Conservation (phyloP, 164 flowering plant genomes). For the Protea cynaroides region DNA sequence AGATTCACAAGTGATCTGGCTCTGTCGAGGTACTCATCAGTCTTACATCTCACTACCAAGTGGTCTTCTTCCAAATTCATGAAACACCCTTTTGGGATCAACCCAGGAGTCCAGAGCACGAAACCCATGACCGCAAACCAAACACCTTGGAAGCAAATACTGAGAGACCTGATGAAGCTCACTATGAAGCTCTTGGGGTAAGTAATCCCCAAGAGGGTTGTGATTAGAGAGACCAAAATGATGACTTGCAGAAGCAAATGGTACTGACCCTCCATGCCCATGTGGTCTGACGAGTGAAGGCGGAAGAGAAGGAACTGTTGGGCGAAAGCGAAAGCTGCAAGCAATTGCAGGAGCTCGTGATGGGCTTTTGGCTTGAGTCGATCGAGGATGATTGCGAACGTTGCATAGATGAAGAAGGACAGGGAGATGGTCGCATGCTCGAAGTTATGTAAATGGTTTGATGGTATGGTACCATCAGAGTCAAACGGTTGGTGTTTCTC, state of each 20-base stretch:
- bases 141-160: slow-evolving; percentile 62
- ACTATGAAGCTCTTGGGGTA: slow-evolving; percentile 47
- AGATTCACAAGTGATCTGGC: slow-evolving; percentile 68
- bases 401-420: slow-evolving; percentile 27
- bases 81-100: slow-evolving; percentile 60
- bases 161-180: slow-evolving; percentile 60
- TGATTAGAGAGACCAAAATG: slow-evolving; percentile 29
- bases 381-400: slow-evolving; percentile 27
- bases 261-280: slow-evolving; percentile 58
- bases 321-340: slow-evolving; percentile 51
- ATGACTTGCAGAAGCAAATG: slow-evolving; percentile 44
- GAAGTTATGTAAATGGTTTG: slow-evolving; percentile 36
- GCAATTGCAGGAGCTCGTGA: slow-evolving; percentile 35
- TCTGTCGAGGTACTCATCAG: slow-evolving; percentile 37
- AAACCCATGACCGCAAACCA: slow-evolving; percentile 75
- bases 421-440: slow-evolving; percentile 35
- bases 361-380: slow-evolving; percentile 13
- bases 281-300: slow-evolving; percentile 52
- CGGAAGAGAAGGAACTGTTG: slow-evolving; percentile 71
- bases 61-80: slow-evolving; percentile 58
- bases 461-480: slow-evolving; percentile 30
- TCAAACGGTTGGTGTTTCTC: slow-evolving; percentile 28
- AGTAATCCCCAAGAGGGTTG: slow-evolving; percentile 57
- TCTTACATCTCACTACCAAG: slow-evolving; percentile 45
- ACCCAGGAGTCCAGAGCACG: slow-evolving; percentile 64